These are phyloP conservation scores for Cyberlindnera misumaiensis DNA, from an alignment of 805 yeast species.

Conservation along the genomic window DNA sequence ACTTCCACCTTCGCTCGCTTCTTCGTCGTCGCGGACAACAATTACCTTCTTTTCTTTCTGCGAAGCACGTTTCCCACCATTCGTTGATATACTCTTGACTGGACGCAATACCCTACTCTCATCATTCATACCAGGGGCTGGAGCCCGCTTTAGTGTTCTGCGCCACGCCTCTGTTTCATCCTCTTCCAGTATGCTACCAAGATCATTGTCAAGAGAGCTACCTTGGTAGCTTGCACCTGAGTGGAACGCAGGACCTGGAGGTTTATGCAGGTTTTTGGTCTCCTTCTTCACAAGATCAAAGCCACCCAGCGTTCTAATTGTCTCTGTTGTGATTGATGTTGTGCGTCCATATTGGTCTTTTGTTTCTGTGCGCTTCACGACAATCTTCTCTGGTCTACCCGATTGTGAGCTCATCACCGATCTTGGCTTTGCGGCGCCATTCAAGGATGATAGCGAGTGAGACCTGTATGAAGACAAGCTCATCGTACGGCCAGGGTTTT, in stretches of 20 bases:
- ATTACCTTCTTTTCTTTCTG: constrained; percentile 5
- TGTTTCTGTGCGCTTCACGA: constrained; percentile 45
- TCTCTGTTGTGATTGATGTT: constrained; percentile 46
- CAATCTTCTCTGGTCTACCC: constrained; percentile 18
- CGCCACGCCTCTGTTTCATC: constrained; percentile 7
- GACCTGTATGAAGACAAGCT: constrained; percentile 8
- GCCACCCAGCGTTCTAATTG: constrained; percentile 42
- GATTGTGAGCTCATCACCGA: constrained; percentile 6
- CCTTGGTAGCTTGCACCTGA: constrained; percentile 16
- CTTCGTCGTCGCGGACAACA: constrained; percentile 12
- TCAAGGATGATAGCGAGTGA: constrained; percentile 8
- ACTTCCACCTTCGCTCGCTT: constrained; percentile 19
- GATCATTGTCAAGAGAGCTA: constrained; percentile 22
- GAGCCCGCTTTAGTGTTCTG: not conserved
- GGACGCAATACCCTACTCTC: constrained; percentile 4
- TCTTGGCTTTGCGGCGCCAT: constrained; percentile 4
- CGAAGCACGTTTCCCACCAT: constrained; percentile 3
- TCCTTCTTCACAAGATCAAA: constrained; percentile 43
- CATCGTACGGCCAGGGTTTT: constrained; percentile 3
- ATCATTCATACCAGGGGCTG: no score
- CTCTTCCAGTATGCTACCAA: constrained; percentile 26
- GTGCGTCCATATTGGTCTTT: constrained; percentile 47
- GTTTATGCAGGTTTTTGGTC: constrained; percentile 26
- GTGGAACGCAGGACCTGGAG: constrained; percentile 18
- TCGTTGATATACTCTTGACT: constrained; percentile 12